Evolutionary conservation across 2,329 filamentous ascomycete species (phyloP).

Genomic region (Tolypocladium ophioglossoides): DNA sequence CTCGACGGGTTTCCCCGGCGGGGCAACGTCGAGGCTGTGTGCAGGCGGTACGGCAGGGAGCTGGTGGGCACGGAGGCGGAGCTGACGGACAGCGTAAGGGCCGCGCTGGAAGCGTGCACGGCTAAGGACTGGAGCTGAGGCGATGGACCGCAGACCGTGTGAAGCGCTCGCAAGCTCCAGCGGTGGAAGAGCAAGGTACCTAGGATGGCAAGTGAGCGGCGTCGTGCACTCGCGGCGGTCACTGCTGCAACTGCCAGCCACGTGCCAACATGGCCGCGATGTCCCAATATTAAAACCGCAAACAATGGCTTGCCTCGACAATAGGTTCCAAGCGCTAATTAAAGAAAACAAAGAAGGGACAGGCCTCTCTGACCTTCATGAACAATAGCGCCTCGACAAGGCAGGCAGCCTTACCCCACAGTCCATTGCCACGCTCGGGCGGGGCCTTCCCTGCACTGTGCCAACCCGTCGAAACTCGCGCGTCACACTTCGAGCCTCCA

Average conservation of each 20-base stretch:
- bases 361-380: neutral
- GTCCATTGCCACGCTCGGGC: neutral
- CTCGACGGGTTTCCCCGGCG: conserved; percentile 41
- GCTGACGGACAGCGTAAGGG: conserved; percentile 24
- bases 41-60: conserved; percentile 33
- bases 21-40: conserved; percentile 52
- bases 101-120: conserved; percentile 13
- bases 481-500: neutral
- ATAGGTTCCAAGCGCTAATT: too few species aligned
- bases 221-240: too few species aligned
- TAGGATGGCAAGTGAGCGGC: too few species aligned
- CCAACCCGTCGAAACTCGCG: neutral
- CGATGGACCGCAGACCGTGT: neutral
- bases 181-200: too few species aligned
- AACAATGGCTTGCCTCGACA: neutral
- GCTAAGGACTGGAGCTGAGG: neutral
- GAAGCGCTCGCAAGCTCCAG: neutral
- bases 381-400: neutral
- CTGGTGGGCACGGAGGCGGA: conserved; percentile 30
- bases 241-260: neutral
- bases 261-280: neutral
- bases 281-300: too few species aligned
- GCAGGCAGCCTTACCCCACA: neutral
- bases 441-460: neutral
- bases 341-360: neutral